Base-by-base conservation (phyloP, 192 early-diverging fungal genomes). In the Funneliformis geosporum region DNA sequence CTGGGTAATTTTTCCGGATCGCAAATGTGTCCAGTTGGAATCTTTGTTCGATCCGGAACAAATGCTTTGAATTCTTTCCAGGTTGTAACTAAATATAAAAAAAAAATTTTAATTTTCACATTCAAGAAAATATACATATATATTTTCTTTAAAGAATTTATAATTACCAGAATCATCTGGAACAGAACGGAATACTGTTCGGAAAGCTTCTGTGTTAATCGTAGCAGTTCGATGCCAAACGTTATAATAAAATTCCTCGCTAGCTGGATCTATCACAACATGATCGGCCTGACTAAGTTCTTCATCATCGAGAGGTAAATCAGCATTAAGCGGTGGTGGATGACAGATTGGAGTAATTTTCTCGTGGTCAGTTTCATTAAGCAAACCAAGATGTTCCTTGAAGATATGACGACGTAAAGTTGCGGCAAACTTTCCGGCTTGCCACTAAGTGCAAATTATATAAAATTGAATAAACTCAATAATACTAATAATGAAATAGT, bases 151-250 rank as follows among this genome's bases (percentile, higher is more conserved):
- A n/a, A 42, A 43, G 11, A 43, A 55, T 55, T 25, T 42, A 76
- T 23, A 76, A 14, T 39, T 76, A 76, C 75, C 75, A 21, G 74
- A 93, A 67, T 96, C 91, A 76, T 97, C 95, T 18, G 96, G 96
- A 23, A 95, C 91, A 82, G 93, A 94, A 42, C 90, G 90, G 85
- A 97, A 97, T 10, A 96, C 91, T 23, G 93, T 88, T 38, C 96
- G 85, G 82, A 94, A 95, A 43, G 88, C 84, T 25, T 77, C 69
- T 25, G 92, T 93, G 84, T 97, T 97, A 2, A 39, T 81, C 2
- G 82, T 83, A 8, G 95, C 93, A 1, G 90, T 91, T 0, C 64
- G 43, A 60, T 81, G 85, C 96, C 96, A 97, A 50, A 88, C 67
- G 0, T 86, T 50, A 42, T 84, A 43, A 21, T 87, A 87, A 78